phyloP scores from a whole-genome alignment of 805 yeast genomes.

The Komagataella ulmi region DNA sequence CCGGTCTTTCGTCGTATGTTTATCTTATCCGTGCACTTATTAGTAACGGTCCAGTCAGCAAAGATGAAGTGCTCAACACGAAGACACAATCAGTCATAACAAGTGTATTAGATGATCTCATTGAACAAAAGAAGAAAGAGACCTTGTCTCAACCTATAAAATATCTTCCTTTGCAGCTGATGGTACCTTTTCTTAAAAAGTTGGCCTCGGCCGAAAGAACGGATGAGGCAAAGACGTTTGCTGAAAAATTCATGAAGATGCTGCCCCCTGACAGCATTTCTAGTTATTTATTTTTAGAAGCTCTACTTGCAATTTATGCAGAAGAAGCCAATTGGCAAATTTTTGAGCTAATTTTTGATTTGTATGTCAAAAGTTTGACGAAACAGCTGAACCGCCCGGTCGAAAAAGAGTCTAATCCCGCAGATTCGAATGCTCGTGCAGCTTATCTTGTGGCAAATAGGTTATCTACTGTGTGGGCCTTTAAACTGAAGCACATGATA shows the following conservation, averaged over 20 bases:
- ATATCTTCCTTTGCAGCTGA: background rate
- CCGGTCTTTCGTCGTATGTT: background rate
- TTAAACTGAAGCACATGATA: slow-evolving; percentile 13
- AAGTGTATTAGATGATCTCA: background rate
- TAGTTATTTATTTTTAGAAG: background rate
- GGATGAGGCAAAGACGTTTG: background rate
- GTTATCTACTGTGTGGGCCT: slow-evolving; percentile 16
- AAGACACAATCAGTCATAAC: background rate
- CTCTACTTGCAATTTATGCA: slow-evolving; percentile 1
- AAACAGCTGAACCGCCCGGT: background rate
- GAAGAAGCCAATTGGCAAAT: slow-evolving; percentile 1
- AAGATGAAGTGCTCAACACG: background rate
- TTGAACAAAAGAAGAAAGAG: background rate
- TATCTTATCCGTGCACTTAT: background rate
- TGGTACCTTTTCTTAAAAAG: background rate
- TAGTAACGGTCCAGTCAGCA: background rate
- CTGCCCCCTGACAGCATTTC: background rate
- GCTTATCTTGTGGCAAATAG: slow-evolving; percentile 5
- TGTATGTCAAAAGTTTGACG: slow-evolving; percentile 1
- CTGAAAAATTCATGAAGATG: background rate
- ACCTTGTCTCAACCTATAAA: background rate
- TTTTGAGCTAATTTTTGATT: slow-evolving; percentile 1
- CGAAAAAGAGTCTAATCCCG: background rate
- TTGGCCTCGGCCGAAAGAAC: background rate
- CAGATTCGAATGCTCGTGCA: background rate